Evolutionary conservation across 192 early-diverging fungal genomes (phyloP), one percentile per base, ranked within the genome.

Genomic region (Coemansia sp.): DNA sequence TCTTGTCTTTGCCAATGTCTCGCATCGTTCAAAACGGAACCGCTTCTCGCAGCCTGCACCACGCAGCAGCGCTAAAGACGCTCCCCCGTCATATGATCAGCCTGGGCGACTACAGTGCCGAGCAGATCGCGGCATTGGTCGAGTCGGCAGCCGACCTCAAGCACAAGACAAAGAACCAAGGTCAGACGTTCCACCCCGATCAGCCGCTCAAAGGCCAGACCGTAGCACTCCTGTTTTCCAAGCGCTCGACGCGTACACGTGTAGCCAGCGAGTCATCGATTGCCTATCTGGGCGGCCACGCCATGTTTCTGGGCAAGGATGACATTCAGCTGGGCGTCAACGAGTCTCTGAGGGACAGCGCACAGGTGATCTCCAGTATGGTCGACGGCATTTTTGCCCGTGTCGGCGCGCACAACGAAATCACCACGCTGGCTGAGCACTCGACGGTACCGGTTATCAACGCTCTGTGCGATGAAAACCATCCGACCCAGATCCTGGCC

Each of bases 241-340:
- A 99, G 73, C 90, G 94, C 54, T 93, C 91, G 3, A 99, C 98
- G 6, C 93, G 98, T 53, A 99, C 98, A 14, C 89, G 98, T 43
- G 95, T 99, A 41, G 95, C 95, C 8, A 90, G 94, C 59, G 98
- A 99, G 75, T 86, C 93, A 11, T 93, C 95, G 1, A 90, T 96
- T 61, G 89, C 95, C 0, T 94, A 93, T 71, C 87, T 95, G 56
- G 98, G 98, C 65, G 98, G 96, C 4, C 94, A 96, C 68, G 89
- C 96, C 8, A 90, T 99, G 91, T 99, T 98, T 72, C 84, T 99
- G 64, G 94, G 95, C 54, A 85, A 90, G 52, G 90, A 97, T 53
- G 98, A 99, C 73, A 98, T 98, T 76, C 98, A 99, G 68, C 78
- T 98, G 59, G 94, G 94, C 18, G 96, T 95, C 56, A 97, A 97